Base-by-base conservation (phyloP, 345 rosid species). In the Brassica rapa region DNA sequence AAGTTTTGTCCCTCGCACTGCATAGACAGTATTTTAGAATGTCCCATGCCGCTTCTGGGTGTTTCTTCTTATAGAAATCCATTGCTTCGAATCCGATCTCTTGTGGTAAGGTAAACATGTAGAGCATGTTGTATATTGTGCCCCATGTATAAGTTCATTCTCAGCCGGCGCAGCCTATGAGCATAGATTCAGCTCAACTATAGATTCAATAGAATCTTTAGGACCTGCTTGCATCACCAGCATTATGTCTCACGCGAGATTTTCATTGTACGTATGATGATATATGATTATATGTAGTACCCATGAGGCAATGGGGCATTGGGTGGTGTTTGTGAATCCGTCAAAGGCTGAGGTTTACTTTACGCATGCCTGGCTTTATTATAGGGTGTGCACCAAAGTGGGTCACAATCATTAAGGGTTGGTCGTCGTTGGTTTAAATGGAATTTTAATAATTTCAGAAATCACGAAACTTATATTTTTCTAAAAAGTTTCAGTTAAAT, bases 321-420 rank as follows among this genome's bases (percentile, higher is more conserved):
- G 97, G 5, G 97, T 94, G 9, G 97, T 93, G 33, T 94, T 94
- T 73, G 98, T 94, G 80, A 94, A 94, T 72, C 98, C 97, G 72
- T 94, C 98, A 79, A 94, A 92, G 65, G 91, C 90, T 35, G 73
- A 94, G 94, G 82, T 94, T 94, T 68, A 39, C 14, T 39, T 39
- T 39, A 39, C 12, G 46, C 46, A 9, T 11, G 46, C 46, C 46
- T 39, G 46, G 46, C 46, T 39, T 3, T 9, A 39, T 39, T 9
- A 39, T 39, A 39, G 4, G 46, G 46, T 10, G 46, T 39, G 12
- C 12, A 39, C 46, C 46, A 39, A 91, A 66, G 83, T 10, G 46
- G 12, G 46, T 39, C 46, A 10, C 53, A 68, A 62, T 73, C 61
- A 65, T 62, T 15, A 49, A 49, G 15, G 15, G 16, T 49, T n/a